phyloP scores from a whole-genome alignment of 164 flowering plant genomes.

The Houttuynia cordata region DNA sequence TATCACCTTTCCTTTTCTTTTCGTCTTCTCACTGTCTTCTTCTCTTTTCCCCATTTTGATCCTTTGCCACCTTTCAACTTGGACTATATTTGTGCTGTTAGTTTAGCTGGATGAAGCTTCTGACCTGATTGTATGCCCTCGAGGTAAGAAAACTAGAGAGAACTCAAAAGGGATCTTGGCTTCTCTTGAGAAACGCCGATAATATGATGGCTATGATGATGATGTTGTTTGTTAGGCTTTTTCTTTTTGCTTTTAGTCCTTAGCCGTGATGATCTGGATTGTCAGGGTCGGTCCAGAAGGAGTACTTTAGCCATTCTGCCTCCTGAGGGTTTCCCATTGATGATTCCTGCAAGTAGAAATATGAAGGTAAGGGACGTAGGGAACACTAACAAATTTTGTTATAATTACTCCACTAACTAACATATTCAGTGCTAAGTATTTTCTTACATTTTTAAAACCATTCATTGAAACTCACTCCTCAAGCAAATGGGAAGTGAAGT shows the following conservation, averaged over 20 bases:
- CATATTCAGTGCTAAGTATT: too few species aligned
- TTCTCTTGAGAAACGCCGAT: conserved; percentile 6
- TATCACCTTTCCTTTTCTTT: conserved; percentile 30
- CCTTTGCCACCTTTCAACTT: conserved; percentile 23
- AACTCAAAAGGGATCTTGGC: conserved; percentile 10
- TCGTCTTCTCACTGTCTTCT: conserved; percentile 5
- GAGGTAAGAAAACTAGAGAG: conserved; percentile 9
- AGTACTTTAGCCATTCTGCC: conserved; percentile 61
- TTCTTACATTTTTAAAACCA: too few species aligned
- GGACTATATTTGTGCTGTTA: conserved; percentile 28
- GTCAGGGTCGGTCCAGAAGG: conserved; percentile 92
- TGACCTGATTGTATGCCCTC: conserved; percentile 2
- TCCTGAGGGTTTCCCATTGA: conserved; percentile 45
- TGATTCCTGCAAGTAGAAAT: conserved; percentile 31
- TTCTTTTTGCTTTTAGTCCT: conserved; percentile 10
- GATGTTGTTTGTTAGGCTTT: conserved; percentile 19
- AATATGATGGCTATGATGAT: conserved; percentile 20
- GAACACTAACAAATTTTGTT: too few species aligned
- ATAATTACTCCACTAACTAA: too few species aligned
- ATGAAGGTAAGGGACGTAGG: too few species aligned
- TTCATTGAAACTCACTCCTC: too few species aligned
- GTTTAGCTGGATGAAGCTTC: conserved; percentile 25
- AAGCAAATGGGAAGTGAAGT: too few species aligned
- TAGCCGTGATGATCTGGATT: conserved; percentile 87
- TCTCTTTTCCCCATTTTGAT: conserved; percentile 7